Conservation (phyloP, 1,284 basidiomycete species). For the Neonothopanus nambi region DNA sequence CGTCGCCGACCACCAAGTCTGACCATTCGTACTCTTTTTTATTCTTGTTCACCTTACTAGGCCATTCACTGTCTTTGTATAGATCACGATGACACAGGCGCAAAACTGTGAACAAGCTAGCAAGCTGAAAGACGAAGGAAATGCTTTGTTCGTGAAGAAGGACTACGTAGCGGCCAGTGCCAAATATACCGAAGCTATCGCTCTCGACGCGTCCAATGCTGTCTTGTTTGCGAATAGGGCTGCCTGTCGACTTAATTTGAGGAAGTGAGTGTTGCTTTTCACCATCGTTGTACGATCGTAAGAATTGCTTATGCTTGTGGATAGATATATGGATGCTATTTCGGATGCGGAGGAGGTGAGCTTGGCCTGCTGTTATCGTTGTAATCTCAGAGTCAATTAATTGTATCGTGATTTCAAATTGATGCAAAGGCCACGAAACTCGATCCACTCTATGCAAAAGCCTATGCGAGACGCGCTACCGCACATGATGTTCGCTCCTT, state of each 20-base stretch:
- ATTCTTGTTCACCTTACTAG: slow-evolving; percentile 34
- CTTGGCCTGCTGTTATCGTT: no score
- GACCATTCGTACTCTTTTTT: neutral
- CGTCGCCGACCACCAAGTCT: no score
- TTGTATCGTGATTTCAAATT: neutral
- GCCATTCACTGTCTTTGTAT: neutral
- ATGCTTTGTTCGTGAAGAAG: slow-evolving; percentile 24
- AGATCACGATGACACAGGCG: no score
- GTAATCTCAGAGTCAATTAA: neutral
- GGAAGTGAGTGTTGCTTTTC: slow-evolving; percentile 15
- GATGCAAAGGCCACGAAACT: slow-evolving; percentile 15
- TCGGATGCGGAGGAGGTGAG: slow-evolving; percentile 16
- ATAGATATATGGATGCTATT: slow-evolving; percentile 17
- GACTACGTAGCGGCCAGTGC: slow-evolving; percentile 53
- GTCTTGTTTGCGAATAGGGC: slow-evolving; percentile 23
- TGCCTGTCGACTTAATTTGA: slow-evolving; percentile 18
- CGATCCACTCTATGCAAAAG: slow-evolving; percentile 19
- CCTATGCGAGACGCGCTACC: slow-evolving; percentile 16
- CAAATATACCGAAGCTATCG: slow-evolving; percentile 24
- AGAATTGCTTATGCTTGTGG: neutral
- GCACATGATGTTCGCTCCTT: slow-evolving; percentile 16
- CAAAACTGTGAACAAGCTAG: neutral
- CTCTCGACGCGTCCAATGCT: slow-evolving; percentile 14
- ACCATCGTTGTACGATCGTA: neutral
- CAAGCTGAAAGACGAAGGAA: slow-evolving; percentile 15